phyloP scores from a whole-genome alignment of 345 rosid genomes.

The Citrus sp. region DNA sequence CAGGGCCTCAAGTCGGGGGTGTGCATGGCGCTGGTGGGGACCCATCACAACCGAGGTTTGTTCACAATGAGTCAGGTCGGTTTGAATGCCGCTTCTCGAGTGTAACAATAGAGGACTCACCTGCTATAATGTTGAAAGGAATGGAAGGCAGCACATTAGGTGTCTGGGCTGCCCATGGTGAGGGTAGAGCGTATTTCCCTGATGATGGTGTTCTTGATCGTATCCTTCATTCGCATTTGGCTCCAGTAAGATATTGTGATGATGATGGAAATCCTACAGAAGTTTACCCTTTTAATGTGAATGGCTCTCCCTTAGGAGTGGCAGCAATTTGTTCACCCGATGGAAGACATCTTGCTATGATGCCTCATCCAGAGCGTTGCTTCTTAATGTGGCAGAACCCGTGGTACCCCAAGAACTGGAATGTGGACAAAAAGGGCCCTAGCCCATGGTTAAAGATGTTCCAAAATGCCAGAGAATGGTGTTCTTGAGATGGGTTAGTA shows the following conservation, averaged over 20 bases:
- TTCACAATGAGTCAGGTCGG: constrained; percentile 91
- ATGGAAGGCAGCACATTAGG: constrained; percentile 95
- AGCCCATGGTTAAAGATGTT: constrained; percentile 97
- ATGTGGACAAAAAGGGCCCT: constrained; percentile 78
- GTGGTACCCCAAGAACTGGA: constrained; percentile 88
- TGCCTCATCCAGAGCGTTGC: constrained; percentile 99
- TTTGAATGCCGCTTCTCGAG: constrained; percentile 91
- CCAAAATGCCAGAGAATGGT: constrained; percentile 97
- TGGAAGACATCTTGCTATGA: constrained; percentile 95
- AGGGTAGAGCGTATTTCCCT: constrained; percentile 91
- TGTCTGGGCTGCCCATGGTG: constrained; percentile 98
- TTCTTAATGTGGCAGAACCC: constrained; percentile 99
- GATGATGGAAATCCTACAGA: constrained; percentile 82
- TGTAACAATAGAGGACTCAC: constrained; percentile 72
- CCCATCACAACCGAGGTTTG: constrained; percentile 77
- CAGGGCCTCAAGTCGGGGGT: constrained; percentile 89
- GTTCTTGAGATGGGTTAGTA: constrained; percentile 29
- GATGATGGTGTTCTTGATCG: constrained; percentile 80
- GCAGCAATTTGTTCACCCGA: constrained; percentile 94
- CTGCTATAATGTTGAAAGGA: constrained; percentile 88
- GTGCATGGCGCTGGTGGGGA: constrained; percentile 73
- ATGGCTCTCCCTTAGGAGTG: constrained; percentile 95
- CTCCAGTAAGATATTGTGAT: constrained; percentile 82
- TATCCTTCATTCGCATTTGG: constrained; percentile 63
- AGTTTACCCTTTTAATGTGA: constrained; percentile 81